Evolutionary conservation across 2,329 filamentous ascomycete species (phyloP), one percentile per base, ranked within the genome.

Genomic region (Polychaeton citri): DNA sequence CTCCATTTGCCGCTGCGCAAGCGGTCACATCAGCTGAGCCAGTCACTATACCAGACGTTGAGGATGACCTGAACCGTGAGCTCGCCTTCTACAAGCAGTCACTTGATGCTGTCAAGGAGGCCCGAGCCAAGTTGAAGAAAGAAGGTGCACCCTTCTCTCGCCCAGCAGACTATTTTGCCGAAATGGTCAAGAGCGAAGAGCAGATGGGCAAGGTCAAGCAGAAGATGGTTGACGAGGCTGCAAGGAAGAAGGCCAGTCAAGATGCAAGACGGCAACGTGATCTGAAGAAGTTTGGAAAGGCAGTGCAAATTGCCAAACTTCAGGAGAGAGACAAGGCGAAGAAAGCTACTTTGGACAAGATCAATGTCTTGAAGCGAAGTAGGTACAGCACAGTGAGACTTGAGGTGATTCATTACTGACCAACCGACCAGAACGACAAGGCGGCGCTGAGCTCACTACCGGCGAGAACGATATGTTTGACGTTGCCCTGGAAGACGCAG

Each of bases 201-300:
- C 90, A 95, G 61, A 98, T 98, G 90, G 83, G 83, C 57, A 87
- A 83, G 70, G 83, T 98, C 58, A 92, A 92, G 70, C 76, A 79
- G 53, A 93, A 92, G 71, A 68, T 96, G 52, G 72, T 94, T 43
- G 87, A 96, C 53, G 85, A 92, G 54, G 90, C 88, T 0, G 83
- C 88, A 8, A 71, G 76, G 42, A 94, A 94, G 71, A 94, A 94
- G 68, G 88, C 90, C 1, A 74, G 85, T 19, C 78, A 82, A 17
- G 90, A 98, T 61, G 90, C 90, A 5, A 76, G 86, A 57, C 86
- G 86, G 64, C 79, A 88, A 66, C 73, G 90, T 44, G 90, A 98
- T 59, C 69, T 96, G 52, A 96, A 95, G 77, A 98, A 96, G 66
- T 98, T 96, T 58, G 90, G 90, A 58, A 98, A 98, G 68, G 84